phyloP scores from a whole-genome alignment of 177 flowering plant species.

The Vitis hybrid region DNA sequence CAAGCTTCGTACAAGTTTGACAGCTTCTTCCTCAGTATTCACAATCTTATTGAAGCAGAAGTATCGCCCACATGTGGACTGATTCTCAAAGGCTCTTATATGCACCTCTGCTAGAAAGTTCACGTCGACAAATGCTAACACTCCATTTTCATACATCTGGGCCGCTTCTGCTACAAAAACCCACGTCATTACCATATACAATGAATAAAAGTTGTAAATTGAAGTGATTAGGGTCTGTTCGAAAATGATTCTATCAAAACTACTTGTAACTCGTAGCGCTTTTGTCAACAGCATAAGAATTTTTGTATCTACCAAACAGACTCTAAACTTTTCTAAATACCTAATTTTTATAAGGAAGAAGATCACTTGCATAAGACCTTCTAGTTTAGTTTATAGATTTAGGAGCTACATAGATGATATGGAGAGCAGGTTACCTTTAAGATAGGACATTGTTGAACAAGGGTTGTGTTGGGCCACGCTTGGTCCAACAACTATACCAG shows the following conservation, averaged over 20 bases:
- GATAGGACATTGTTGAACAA: conserved; percentile 47
- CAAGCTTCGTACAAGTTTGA: conserved; percentile 43
- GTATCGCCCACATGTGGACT: conserved; percentile 52
- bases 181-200: too few relatives aligned
- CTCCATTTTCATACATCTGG: conserved; percentile 66
- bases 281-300: too few relatives aligned
- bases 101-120: conserved; percentile 53
- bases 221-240: too few relatives aligned
- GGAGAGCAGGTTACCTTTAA: conserved; percentile 36
- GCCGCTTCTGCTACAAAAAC: conserved; percentile 39
- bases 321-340: too few relatives aligned
- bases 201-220: too few relatives aligned
- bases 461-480: conserved; percentile 46
- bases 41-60: conserved; percentile 54
- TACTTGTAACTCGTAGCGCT: too few relatives aligned
- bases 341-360: too few relatives aligned
- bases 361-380: too few relatives aligned
- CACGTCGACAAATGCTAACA: conserved; percentile 56
- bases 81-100: conserved; percentile 51
- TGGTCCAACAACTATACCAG: conserved; percentile 60
- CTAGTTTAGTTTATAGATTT: too few relatives aligned
- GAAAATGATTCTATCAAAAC: too few relatives aligned
- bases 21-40: conserved; percentile 44
- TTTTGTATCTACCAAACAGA: too few relatives aligned
- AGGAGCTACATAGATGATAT: too few relatives aligned